Evolutionary conservation across 2,329 filamentous ascomycete genomes (phyloP).

Genomic region (Trichophyton simii): DNA sequence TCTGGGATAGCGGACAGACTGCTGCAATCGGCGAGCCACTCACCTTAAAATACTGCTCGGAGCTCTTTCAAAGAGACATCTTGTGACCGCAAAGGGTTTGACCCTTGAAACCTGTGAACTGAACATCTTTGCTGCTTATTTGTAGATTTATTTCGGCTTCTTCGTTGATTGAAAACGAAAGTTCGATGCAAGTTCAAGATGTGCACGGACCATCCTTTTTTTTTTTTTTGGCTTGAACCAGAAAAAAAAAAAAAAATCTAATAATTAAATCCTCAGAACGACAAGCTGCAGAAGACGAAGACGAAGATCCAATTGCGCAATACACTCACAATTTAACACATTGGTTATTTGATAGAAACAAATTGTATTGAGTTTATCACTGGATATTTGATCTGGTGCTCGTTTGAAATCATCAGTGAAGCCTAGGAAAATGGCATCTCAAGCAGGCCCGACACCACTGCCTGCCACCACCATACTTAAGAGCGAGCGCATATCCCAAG

Average conservation of each 20-base stretch:
- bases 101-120: background rate
- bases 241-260: background rate
- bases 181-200: background rate
- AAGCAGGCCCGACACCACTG: conserved; percentile 24
- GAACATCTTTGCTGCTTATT: background rate
- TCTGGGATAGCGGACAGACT: background rate
- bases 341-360: background rate
- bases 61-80: background rate
- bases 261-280: background rate
- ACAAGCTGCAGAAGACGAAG: background rate
- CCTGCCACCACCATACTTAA: conserved; percentile 28
- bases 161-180: background rate
- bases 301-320: background rate
- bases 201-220: background rate
- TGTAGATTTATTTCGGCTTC: background rate
- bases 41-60: background rate
- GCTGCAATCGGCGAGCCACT: background rate
- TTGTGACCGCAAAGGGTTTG: background rate
- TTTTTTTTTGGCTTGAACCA: background rate
- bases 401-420: background rate
- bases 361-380: background rate
- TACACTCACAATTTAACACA: background rate
- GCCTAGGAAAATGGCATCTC: conserved; percentile 22
- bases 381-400: background rate
- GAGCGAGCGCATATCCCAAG: conserved; percentile 26